Conservation (phyloP, 345 rosid species). For the Crucihimalaya himalaica region DNA sequence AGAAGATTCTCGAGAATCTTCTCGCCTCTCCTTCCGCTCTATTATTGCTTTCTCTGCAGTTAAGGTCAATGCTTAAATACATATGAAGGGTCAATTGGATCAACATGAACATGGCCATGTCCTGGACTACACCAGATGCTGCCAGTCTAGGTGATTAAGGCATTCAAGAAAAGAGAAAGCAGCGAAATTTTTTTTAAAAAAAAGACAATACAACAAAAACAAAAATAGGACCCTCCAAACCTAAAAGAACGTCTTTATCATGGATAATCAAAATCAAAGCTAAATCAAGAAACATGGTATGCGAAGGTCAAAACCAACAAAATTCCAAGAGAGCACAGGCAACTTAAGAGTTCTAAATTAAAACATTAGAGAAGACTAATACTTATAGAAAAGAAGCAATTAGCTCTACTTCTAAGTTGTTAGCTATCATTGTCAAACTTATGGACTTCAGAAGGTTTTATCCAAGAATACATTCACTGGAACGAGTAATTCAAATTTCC, state of each 20-base stretch:
- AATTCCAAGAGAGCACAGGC: not conserved
- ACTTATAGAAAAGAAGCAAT: not conserved
- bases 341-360: not conserved
- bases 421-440: not conserved
- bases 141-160: slow-evolving; percentile 57
- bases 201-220: not conserved
- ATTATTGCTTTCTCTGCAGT: slow-evolving; percentile 56
- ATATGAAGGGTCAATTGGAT: not conserved
- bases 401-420: not conserved
- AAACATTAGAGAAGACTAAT: not conserved
- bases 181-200: too few species aligned
- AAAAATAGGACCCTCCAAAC: not conserved
- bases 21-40: slow-evolving; percentile 71
- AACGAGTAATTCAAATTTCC: not conserved
- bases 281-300: not conserved
- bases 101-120: slow-evolving; percentile 2
- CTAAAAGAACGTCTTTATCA: not conserved
- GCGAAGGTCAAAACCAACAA: not conserved
- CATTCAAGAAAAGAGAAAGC: slow-evolving; percentile 34
- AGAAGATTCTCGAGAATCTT: slow-evolving; percentile 62
- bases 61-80: not conserved
- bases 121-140: slow-evolving; percentile 31
- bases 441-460: not conserved
- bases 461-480: not conserved
- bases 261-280: not conserved